Conservation (phyloP, 164 flowering plant species). For the Annona cherimola region DNA sequence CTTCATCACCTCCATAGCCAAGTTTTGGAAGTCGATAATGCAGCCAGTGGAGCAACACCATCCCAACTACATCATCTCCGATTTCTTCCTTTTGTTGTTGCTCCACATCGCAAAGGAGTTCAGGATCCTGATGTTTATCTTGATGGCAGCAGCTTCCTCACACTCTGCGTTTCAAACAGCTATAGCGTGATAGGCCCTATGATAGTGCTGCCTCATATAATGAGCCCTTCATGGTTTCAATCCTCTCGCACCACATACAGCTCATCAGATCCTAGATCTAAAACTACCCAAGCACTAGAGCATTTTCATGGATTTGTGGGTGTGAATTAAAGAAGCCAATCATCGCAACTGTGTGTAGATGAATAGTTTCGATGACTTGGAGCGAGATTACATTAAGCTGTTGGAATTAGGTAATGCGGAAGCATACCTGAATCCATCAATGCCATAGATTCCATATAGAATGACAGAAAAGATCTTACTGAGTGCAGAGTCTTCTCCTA, state of each 20-base stretch:
- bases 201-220: conserved; percentile 6
- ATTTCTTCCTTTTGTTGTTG: conserved; percentile 30
- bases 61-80: conserved; percentile 35
- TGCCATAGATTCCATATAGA: too few species aligned
- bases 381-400: conserved; percentile 15
- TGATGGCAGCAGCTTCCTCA: conserved; percentile 22
- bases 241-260: conserved; percentile 21
- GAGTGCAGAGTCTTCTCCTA: too few species aligned
- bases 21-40: conserved; percentile 26
- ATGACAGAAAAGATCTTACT: too few species aligned
- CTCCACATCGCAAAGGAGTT: conserved; percentile 19
- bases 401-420: too few species aligned
- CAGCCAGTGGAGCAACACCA: conserved; percentile 17
- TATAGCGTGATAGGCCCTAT: conserved; percentile 7
- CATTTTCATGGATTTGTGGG: background rate
- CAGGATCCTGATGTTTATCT: conserved; percentile 29
- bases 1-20: too few species aligned
- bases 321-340: background rate
- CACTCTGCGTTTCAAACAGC: conserved; percentile 9
- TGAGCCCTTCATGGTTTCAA: conserved; percentile 23
- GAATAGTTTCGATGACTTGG: conserved; percentile 35
- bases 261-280: conserved; percentile 17
- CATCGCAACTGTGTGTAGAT: conserved; percentile 19
- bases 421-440: too few species aligned
- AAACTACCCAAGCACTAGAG: background rate